Percentiles rank a stretch among this genome's conserved stretches.
Conservation (phyloP, 2,329 filamentous ascomycete species). For the Apiospora aurea region DNA sequence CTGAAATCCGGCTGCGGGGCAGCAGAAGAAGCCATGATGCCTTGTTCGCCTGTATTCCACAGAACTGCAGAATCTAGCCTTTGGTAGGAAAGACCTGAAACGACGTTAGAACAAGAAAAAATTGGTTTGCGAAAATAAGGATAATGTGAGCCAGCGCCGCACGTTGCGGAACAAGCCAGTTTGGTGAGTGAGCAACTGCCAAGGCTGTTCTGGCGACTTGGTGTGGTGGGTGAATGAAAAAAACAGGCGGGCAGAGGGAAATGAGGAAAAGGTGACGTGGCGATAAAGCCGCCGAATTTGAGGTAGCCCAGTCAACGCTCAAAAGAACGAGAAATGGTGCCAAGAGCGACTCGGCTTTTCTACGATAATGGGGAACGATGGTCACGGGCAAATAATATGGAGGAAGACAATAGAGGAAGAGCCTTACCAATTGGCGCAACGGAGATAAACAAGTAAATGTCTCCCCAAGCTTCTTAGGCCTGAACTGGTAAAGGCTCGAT, state of each 20-base stretch:
- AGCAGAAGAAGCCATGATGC: slow-evolving; percentile 23
- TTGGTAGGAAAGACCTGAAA: not conserved
- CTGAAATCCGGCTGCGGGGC: slow-evolving; percentile 82
- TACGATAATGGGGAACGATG: not conserved
- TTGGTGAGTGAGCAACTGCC: not conserved
- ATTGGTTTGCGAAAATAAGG: not conserved
- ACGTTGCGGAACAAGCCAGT: not conserved
- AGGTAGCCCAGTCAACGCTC: not conserved
- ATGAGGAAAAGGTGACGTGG: not conserved
- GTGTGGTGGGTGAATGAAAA: not conserved
- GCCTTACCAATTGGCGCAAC: slow-evolving; percentile 72
- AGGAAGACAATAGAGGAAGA: slow-evolving; percentile 27
- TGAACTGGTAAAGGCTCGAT: slow-evolving; percentile 27
- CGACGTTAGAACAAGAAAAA: slow-evolving; percentile 6
- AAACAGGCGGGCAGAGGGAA: not conserved
- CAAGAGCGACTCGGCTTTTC: not conserved
- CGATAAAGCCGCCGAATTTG: not conserved
- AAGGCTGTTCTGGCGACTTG: not conserved
- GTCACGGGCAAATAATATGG: not conserved
- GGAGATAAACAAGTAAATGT: slow-evolving; percentile 99
- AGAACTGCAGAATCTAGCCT: slow-evolving; percentile 21
- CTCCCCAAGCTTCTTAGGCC: slow-evolving; percentile 68
- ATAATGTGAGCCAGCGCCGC: not conserved
- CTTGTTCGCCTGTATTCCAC: slow-evolving; percentile 37
- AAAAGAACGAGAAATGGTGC: not conserved